Base-by-base conservation (phyloP, 2,329 filamentous ascomycete genomes). In the Acrocalymma vagum region DNA sequence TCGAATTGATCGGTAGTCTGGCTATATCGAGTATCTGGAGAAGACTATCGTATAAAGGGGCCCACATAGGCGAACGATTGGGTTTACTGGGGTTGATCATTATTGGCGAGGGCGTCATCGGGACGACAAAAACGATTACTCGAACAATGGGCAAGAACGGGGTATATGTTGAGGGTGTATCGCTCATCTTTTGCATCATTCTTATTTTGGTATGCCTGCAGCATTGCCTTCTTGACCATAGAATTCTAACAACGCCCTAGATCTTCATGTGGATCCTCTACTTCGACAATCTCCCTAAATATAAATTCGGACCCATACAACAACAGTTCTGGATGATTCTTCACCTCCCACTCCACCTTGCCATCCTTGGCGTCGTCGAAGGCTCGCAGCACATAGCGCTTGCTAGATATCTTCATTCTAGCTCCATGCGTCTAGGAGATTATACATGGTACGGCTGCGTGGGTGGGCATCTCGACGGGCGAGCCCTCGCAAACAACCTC, bases 1-100 rank as follows among this genome's bases (percentile, higher is more conserved):
- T 76, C 11, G 83, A 85, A 63, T 74, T 77, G n/a, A 48, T 76
- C 13, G 48, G 73, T 5, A 74, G 77, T 4, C 71, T 84, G 23
- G 62, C 58, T 8, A 60, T 82, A 6, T 81, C 81, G n/a, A 74
- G 73, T 26, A 57, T 73, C 11, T 83, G 73, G 52, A 67, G 75
- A 2, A 72, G 77, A 9, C 72, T 85, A 17, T 78, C 77, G 24
- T 82, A 85, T 51, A 74, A 78, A 36, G 67, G 76, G 26, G 84
- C 80, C 0, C 80, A 84, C 50, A 60, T 85, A 28, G 79, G 79
- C 45, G 79, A 81, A 49, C 73, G 83, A 7, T 75, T 85, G 71
- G 77, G 76, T 2, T 71, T 84, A 2, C 69, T 85, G 34, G 84
- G 81, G 0, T 69, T 84, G 32, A 83, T 85, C 42, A 80, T 85